Percentiles rank a stretch among this genome's conserved stretches.
phyloP scores from a whole-genome alignment of 495 filamentous ascomycete genomes.

The Penicillium atrosanguineum region DNA sequence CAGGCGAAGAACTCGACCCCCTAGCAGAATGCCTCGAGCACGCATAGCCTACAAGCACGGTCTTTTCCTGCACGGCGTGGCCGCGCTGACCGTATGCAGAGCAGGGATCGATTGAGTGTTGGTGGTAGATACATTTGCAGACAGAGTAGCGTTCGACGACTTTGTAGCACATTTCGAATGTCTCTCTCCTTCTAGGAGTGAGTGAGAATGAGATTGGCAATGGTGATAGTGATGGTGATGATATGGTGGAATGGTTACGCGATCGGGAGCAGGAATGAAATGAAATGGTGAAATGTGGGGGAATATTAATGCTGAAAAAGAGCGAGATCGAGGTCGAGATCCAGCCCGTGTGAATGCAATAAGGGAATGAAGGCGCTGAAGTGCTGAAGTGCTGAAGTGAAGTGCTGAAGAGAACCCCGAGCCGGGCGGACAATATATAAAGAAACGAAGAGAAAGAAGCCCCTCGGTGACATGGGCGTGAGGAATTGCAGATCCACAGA shows the following conservation, averaged over 20 bases:
- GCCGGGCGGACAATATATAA: not conserved
- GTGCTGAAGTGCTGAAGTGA: too few relatives aligned
- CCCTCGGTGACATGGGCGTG: too few relatives aligned
- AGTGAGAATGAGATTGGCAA: too few relatives aligned
- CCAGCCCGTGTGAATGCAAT: too few relatives aligned
- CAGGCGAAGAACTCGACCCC: constrained; percentile 17
- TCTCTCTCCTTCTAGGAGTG: too few relatives aligned
- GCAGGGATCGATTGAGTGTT: constrained; percentile 75
- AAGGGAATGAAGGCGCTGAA: not conserved
- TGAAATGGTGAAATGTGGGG: too few relatives aligned
- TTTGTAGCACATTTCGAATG: constrained; percentile 67
- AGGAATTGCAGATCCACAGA: not conserved
- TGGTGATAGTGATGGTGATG: too few relatives aligned
- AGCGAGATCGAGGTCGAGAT: too few relatives aligned
- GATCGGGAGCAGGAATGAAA: too few relatives aligned
- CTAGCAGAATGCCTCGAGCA: constrained; percentile 60
- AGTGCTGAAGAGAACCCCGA: not conserved
- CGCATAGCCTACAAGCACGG: constrained; percentile 75
- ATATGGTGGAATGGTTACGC: too few relatives aligned
- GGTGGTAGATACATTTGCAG: constrained; percentile 79
- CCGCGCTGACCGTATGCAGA: constrained; percentile 66
- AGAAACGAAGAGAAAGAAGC: not conserved
- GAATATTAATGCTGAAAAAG: too few relatives aligned
- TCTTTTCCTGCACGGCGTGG: constrained; percentile 69
- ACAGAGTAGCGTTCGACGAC: constrained; percentile 74